Evolutionary conservation across 2,329 filamentous ascomycete genomes (phyloP), one percentile per base, ranked within the genome.

Genomic region (Paraconiothyrium sp.): DNA sequence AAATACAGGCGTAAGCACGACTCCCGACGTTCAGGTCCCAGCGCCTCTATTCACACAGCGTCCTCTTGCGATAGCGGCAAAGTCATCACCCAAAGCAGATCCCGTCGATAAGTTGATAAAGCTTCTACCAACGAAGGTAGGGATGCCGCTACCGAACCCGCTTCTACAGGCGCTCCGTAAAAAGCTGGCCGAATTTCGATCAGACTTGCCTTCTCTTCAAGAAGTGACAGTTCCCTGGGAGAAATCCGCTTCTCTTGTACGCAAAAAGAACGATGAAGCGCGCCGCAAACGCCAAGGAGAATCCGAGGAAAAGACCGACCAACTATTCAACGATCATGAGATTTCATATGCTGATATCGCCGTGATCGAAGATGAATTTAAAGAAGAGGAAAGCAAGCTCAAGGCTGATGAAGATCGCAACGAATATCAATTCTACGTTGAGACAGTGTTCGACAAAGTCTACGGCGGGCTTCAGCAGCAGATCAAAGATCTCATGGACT

Each of bases 341-440:
- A 86, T 88, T 48, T 84, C 84, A 0, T 87, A 88, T 70, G 84
- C 84, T 13, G 85, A 87, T 52, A 85, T 88, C 66, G 83, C 82
- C 41, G 79, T 79, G 16, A 75, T 87, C 10, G 85, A 88, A 67
- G 81, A 84, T 52, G 84, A 86, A 34, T 86, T 86, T 66, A 84
- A 85, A 60, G 80, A 83, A 58, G 79, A 79, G 10, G 85, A 88
- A 70, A 81, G 80, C 49, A 79, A 81, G 35, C 76, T 79, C 43
- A 84, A 84, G 64, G 79, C 84, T n/a, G 79, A 83, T 48, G 85
- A 87, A 71, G 84, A 86, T 62, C 77, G 82, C 46, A 77, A 78
- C 11, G 85, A 87, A 67, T 81, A 85, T 47, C 80, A 84, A 27
- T 78, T 76, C 54, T 88, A 85, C 63, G 80, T 84, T 11, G 72